Evolutionary conservation across 129 eudicot species (phyloP).

Genomic region (Saposhnikovia divaricata): DNA sequence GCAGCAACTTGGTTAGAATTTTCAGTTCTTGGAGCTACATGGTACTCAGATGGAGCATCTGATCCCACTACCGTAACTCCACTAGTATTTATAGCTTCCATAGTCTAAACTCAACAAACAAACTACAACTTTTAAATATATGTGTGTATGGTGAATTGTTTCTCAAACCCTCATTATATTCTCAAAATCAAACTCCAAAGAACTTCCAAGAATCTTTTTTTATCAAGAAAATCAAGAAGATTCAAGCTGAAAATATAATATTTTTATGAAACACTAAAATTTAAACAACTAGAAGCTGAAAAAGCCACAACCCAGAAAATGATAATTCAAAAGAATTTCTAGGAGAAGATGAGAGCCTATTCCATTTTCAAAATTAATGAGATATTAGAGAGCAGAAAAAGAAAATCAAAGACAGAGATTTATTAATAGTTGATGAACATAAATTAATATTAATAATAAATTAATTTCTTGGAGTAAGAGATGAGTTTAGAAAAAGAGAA

Average conservation of each 20-base stretch:
- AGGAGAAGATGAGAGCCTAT: conserved; percentile 4
- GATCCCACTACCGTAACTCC: conserved; percentile 87
- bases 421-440: conserved; percentile 13
- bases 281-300: not conserved
- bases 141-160: not conserved
- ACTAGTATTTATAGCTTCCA: conserved; percentile 40
- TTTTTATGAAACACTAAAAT: not conserved
- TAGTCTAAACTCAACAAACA: conserved; percentile 8
- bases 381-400: conserved; percentile 20
- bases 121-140: not conserved
- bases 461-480: conserved; percentile 18
- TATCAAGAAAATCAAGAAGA: not conserved
- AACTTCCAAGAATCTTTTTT: conserved; percentile 12
- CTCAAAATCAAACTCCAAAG: conserved; percentile 12
- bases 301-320: conserved; percentile 26
- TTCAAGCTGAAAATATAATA: not conserved
- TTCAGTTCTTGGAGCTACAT: conserved; percentile 56
- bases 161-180: conserved; percentile 17
- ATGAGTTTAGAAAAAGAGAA: conserved; percentile 23
- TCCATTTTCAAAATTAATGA: conserved; percentile 16
- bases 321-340: not conserved
- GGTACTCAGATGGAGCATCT: conserved; percentile 85
- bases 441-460: conserved; percentile 15
- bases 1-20: conserved; percentile 34
- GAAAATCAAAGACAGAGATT: conserved; percentile 12